These are phyloP conservation scores for Hyphodiscus hymeniophilus DNA, from an alignment of 495 filamentous ascomycete genomes.

Conservation along the genomic window DNA sequence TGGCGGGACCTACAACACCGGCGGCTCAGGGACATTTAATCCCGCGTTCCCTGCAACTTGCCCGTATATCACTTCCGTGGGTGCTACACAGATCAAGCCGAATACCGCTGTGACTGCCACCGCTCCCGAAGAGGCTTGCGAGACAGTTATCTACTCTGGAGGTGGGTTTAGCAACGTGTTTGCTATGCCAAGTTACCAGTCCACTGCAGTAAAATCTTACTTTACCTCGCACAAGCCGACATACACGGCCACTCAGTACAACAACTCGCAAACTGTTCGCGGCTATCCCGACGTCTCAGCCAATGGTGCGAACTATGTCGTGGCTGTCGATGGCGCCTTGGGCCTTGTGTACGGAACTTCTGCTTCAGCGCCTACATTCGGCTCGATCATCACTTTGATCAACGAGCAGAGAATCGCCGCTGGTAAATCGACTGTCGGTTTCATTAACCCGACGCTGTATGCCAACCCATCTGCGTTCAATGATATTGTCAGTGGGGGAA, in stretches of 20 bases:
- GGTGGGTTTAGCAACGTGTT: conserved; percentile 45
- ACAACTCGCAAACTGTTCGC: conserved; percentile 34
- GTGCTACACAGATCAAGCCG: conserved; percentile 30
- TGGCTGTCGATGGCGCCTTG: conserved; percentile 34
- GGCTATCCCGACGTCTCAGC: conserved; percentile 59
- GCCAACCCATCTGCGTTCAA: conserved; percentile 36
- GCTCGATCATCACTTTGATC: conserved; percentile 46
- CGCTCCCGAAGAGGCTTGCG: conserved; percentile 15
- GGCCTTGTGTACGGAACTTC: conserved; percentile 42
- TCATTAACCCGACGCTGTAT: conserved; percentile 56
- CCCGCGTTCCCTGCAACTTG: conserved; percentile 35
- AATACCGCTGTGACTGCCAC: conserved; percentile 18
- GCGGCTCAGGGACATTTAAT: conserved; percentile 24
- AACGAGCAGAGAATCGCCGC: conserved; percentile 50
- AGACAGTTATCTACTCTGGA: conserved; percentile 30
- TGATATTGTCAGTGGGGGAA: conserved; percentile 41
- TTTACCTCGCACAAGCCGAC: conserved; percentile 14
- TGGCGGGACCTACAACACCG: conserved; percentile 16
- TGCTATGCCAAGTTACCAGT: conserved; percentile 17
- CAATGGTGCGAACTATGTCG: conserved; percentile 48
- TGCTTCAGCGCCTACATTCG: conserved; percentile 29
- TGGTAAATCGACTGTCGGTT: conserved; percentile 52
- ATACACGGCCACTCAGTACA: conserved; percentile 20
- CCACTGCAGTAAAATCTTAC: conserved; percentile 11
- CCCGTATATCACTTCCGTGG: conserved; percentile 39